Conservation (phyloP, 768 basidiomycete species). For the Pleurotus tuoliensis region DNA sequence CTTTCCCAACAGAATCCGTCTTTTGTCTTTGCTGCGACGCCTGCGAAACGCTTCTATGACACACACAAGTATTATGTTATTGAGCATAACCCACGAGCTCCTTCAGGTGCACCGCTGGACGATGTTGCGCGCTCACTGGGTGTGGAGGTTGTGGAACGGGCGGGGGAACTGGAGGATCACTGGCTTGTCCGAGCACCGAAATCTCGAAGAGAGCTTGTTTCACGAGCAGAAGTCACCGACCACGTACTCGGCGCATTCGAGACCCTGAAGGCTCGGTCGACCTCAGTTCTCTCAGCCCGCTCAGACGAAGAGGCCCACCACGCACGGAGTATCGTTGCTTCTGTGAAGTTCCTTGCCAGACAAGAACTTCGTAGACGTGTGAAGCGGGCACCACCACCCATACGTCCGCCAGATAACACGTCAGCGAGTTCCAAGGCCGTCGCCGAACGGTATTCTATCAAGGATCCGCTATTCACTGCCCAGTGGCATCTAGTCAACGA, state of each 20-base stretch:
- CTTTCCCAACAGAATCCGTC: slow-evolving; percentile 22
- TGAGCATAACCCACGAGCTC: slow-evolving; percentile 49
- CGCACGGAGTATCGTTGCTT: slow-evolving; percentile 43
- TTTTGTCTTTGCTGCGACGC: slow-evolving; percentile 26
- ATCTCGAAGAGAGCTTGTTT: slow-evolving; percentile 19
- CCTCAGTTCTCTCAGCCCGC: slow-evolving; percentile 31
- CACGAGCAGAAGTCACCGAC: slow-evolving; percentile 33
- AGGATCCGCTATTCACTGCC: slow-evolving; percentile 75
- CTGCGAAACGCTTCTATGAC: slow-evolving; percentile 51
- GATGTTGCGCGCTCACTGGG: slow-evolving; percentile 60
- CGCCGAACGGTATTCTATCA: slow-evolving; percentile 60
- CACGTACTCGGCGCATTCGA: slow-evolving; percentile 48
- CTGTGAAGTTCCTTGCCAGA: slow-evolving; percentile 56
- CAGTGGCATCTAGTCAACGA: slow-evolving; percentile 98
- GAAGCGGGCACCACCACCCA: slow-evolving; percentile 72
- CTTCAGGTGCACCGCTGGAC: slow-evolving; percentile 45
- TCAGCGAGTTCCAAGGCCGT: slow-evolving; percentile 40
- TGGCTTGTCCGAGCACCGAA: slow-evolving; percentile 76
- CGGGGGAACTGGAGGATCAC: slow-evolving; percentile 75
- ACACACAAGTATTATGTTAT: slow-evolving; percentile 83
- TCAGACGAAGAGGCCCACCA: slow-evolving; percentile 32
- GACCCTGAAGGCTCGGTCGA: slow-evolving; percentile 34
- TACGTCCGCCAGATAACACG: slow-evolving; percentile 30
- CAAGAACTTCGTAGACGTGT: slow-evolving; percentile 65
- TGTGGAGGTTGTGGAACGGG: slow-evolving; percentile 84